These are phyloP conservation scores for Apiotrichum laibachii DNA, from an alignment of 1,284 basidiomycete genomes.

Conservation along the genomic window DNA sequence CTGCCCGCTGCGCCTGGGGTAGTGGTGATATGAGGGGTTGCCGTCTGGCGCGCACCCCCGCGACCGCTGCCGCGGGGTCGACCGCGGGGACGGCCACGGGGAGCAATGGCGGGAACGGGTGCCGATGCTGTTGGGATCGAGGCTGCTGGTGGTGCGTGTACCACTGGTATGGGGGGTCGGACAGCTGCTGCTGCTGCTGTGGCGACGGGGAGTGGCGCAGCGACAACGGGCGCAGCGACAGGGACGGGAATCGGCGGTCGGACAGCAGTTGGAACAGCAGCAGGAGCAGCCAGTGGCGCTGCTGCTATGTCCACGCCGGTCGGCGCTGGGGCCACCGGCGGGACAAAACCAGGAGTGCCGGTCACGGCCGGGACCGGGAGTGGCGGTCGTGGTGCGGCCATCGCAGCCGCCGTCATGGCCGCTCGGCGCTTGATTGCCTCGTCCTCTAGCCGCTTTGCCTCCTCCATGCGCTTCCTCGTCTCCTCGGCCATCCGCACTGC, in stretches of 20 bases:
- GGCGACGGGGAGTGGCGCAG: background rate
- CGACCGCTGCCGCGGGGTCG: constrained; percentile 19
- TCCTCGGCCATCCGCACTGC: background rate
- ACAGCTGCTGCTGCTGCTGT: background rate
- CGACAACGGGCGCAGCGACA: background rate
- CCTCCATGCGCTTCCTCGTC: background rate
- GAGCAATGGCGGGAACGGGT: background rate
- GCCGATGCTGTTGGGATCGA: background rate
- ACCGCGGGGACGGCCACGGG: constrained; percentile 21
- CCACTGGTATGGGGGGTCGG: background rate
- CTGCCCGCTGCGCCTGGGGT: background rate
- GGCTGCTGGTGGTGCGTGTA: background rate
- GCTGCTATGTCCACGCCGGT: background rate
- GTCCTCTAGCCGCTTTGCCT: constrained; percentile 7
- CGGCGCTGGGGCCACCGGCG: background rate
- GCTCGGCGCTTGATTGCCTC: background rate
- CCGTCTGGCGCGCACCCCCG: constrained; percentile 13
- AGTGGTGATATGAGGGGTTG: background rate
- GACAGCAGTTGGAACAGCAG: background rate
- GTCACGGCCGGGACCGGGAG: background rate
- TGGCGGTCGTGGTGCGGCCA: background rate
- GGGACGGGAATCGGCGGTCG: background rate
- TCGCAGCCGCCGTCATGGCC: background rate
- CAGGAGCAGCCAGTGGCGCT: too few species aligned
- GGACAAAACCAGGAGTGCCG: background rate